Evolutionary conservation across 352 stramenopile species (phyloP), one percentile per base, ranked within the genome.

Genomic region (Globisporangium middletonii): DNA sequence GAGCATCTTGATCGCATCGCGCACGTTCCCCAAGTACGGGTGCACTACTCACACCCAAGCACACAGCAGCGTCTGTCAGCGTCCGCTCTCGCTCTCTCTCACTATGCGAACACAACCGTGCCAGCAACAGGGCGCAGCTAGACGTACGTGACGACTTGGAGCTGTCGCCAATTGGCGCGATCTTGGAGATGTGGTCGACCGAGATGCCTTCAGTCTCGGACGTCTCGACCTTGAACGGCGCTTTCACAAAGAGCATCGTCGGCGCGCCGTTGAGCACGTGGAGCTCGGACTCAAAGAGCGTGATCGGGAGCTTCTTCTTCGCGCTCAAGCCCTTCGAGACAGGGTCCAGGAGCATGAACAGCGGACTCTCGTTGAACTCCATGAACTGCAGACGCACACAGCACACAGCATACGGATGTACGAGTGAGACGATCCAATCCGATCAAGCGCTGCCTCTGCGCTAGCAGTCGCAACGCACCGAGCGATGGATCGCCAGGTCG

Each of bases 181-280:
- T 87, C 67, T 95, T 95, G 41, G 86, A 94, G 46, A 96, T 93
- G 65, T 94, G 80, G 47, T 96, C 88, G 13, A 96, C 82, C 6
- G 79, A 73, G 57, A 96, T 94, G 28, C 83, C 77, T 61, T 96
- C 86, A 26, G 83, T 86, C 65, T 96, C 85, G 2, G 81, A 88
- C 47, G 88, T 94, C 49, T 94, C 79, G 51, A 96, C 80, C 57
- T 94, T 92, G 60, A 93, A 96, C 35, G 83, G 75, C 9, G 85
- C 72, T 64, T 92, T 85, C 28, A 95, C 88, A 57, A 96, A 95
- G 45, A 96, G 77, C 83, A 92, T 95, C 62, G 88, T 95, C 30
- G 88, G 88, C 38, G 80, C 65, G 35, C 84, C 81, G 48, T 94
- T 86, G 27, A 95, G 61, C 60, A 96, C 69, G 49, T 96, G 85